Conservation (phyloP, 1,284 basidiomycete genomes). For the Boletus sp. region DNA sequence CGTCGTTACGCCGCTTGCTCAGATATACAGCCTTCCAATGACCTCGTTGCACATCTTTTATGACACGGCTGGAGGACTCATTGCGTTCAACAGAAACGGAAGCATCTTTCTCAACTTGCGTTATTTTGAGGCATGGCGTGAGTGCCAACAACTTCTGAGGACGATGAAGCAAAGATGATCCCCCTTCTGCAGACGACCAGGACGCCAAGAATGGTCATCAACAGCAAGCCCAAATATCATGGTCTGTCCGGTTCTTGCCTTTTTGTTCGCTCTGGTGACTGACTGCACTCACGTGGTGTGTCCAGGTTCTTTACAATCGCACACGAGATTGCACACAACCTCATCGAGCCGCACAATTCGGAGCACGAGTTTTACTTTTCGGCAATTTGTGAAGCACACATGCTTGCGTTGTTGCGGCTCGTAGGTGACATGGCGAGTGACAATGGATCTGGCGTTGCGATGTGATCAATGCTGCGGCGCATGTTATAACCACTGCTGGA, state of each 20-base stretch:
- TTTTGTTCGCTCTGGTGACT: neutral
- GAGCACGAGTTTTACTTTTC: conserved; percentile 95
- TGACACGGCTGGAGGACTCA: conserved; percentile 75
- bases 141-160: conserved; percentile 26
- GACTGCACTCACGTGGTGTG: neutral
- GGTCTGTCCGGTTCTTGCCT: conserved; percentile 39
- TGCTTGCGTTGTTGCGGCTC: conserved; percentile 35
- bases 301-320: conserved; percentile 87
- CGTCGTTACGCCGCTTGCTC: conserved; percentile 52
- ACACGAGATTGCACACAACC: conserved; percentile 87
- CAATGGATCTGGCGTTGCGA: no score
- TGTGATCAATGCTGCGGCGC: no score
- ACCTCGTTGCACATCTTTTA: conserved; percentile 84
- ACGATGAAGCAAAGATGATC: neutral
- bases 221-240: conserved; percentile 76
- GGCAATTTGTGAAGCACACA: conserved; percentile 73
- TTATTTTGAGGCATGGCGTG: conserved; percentile 87
- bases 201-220: conserved; percentile 58
- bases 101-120: conserved; percentile 88
- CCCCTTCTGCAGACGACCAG: conserved; percentile 53
- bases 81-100: conserved; percentile 92
- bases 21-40: conserved; percentile 61
- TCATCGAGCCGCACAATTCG: conserved; percentile 74
- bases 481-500: no score
- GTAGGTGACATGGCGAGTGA: neutral